Evolutionary conservation across 1,284 basidiomycete genomes (phyloP).

Genomic region (Xanthoconium separans): DNA sequence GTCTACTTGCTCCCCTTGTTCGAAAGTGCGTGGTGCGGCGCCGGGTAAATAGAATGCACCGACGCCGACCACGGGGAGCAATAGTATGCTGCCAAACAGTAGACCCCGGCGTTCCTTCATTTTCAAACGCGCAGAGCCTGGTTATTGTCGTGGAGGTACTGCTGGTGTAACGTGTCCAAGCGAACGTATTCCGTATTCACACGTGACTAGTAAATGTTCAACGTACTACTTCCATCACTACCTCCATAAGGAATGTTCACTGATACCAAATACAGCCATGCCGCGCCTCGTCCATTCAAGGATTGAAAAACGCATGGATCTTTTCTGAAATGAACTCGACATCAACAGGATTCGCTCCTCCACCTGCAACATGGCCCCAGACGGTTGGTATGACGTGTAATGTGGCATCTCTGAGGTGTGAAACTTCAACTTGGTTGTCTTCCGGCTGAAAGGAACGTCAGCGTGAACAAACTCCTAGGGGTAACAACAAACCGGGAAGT

Average conservation of each 20-base stretch:
- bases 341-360: conserved; percentile 28
- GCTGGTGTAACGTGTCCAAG: conserved; percentile 9
- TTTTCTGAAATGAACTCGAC: conserved; percentile 28
- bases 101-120: conserved; percentile 21
- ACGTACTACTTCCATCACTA: not conserved
- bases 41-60: conserved; percentile 70
- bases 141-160: not conserved
- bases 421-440: conserved; percentile 31
- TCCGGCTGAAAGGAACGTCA: conserved; percentile 26
- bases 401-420: conserved; percentile 27
- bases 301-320: conserved; percentile 26
- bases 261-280: conserved; percentile 1
- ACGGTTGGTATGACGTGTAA: conserved; percentile 31
- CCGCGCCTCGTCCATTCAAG: not conserved
- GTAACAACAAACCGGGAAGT: conserved; percentile 30
- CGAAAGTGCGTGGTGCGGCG: conserved; percentile 80
- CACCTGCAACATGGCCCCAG: conserved; percentile 35
- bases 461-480: not conserved
- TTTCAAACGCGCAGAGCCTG: not conserved
- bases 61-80: conserved; percentile 23
- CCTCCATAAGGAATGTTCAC: not conserved
- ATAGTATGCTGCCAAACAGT: conserved; percentile 18
- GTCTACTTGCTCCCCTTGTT: conserved; percentile 66
- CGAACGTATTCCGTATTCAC: too few relatives aligned
- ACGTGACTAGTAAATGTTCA: conserved; percentile 18